Percentiles rank a stretch among this genome's conserved stretches.
Evolutionary conservation across 108 stramenopile species (phyloP).

Genomic region (Nannochloropsis granulata): DNA sequence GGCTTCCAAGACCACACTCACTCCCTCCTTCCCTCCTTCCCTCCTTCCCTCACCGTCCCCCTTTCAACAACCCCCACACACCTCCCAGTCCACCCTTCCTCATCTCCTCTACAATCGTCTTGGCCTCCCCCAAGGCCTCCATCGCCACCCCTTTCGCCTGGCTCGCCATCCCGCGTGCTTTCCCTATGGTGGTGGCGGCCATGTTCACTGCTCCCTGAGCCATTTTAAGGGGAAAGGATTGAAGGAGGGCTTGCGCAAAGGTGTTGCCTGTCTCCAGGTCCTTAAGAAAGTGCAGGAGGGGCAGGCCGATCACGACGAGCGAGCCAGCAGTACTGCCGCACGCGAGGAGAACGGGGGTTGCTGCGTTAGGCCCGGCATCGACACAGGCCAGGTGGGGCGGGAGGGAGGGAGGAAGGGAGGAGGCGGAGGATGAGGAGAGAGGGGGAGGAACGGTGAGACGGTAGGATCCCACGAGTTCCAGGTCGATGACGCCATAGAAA

Average conservation of each 20-base stretch:
- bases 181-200: background rate
- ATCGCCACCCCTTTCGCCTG: background rate
- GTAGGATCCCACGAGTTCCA: background rate
- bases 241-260: background rate
- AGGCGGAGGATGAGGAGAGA: background rate
- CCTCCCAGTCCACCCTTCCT: background rate
- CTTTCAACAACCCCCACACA: background rate
- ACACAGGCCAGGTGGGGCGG: background rate
- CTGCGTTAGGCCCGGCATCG: background rate
- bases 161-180: background rate
- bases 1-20: no score
- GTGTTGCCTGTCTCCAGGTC: background rate
- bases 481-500: background rate
- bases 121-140: background rate
- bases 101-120: background rate
- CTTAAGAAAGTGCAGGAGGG: background rate
- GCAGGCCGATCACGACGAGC: background rate
- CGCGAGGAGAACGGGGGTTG: background rate
- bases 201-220: background rate
- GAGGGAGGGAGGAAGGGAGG: background rate
- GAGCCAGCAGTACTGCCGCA: background rate
- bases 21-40: background rate
- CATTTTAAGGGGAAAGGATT: background rate
- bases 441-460: background rate
- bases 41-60: background rate